Base-by-base conservation (phyloP, 441 rosid species). In the Arabidopsis hybrid region DNA sequence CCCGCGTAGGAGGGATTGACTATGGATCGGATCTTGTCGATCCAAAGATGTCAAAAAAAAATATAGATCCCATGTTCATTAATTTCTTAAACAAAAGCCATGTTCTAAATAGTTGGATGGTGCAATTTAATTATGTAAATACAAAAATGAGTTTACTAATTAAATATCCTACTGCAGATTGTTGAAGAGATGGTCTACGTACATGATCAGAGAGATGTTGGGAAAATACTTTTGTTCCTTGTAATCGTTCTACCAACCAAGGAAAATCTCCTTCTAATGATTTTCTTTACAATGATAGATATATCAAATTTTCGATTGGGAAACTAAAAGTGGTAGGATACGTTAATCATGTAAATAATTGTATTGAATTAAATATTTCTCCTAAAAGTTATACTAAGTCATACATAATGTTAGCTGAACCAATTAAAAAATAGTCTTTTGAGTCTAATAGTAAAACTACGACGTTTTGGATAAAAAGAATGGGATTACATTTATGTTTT, bases 101-200 rank as follows among this genome's bases (percentile, higher is more conserved):
- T 12, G 38, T 31, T 31, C 1, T 56, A 14, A 17, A 31, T 2
- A 10, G 3, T 12, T 12, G 11, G 32, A 12, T 60, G 32, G 12
- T 26, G 17, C 8, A 17, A 16, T 36, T 59, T 17, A 38, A n/a
- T 13, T 14, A 63, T 3, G 26, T 13, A 29, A n/a, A 45, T 31
- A 14, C 8, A 62, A n/a, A 0, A 34, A 3, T 11, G 58, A 49
- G 74, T 7, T 16, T 43, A 40, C 2, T 21, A 49, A 6, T 8
- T 21, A 9, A 18, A 5, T 8, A 4, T 47, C n/a, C 8, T 29
- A 21, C 18, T 18, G 65, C 74, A 75, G 79, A 62, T 69, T 75
- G 79, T 45, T 75, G 79, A 75, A 55, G 65, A 61, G 50, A 60
- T 31, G 29, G 42, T 52, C 42, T 26, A 40, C 3, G 29, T 36